A percentile compares a stretch with the other conserved stretches of the same genome.
Evolutionary conservation across 345 rosid species (phyloP).

Genomic region (Linum trigynum): DNA sequence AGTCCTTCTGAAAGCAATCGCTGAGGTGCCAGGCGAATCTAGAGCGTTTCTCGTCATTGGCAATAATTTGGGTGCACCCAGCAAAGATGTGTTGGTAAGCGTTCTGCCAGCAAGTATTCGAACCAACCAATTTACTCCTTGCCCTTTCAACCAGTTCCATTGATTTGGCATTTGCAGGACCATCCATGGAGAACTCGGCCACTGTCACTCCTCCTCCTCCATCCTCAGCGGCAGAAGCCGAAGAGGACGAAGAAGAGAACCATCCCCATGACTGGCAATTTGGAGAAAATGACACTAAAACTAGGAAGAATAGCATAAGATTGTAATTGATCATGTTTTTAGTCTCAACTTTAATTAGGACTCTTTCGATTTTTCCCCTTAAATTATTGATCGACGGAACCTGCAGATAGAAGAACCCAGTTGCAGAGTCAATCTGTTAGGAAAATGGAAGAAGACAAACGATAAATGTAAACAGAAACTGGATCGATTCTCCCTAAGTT

Average conservation of each 20-base stretch:
- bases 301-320: conserved; percentile 15
- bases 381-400: too few relatives aligned
- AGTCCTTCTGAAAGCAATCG: conserved; percentile 66
- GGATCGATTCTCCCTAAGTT: too few relatives aligned
- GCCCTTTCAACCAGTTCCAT: conserved; percentile 46
- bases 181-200: conserved; percentile 26
- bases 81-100: conserved; percentile 52
- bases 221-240: conserved; percentile 23
- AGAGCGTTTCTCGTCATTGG: conserved; percentile 52
- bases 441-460: too few relatives aligned
- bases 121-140: conserved; percentile 29
- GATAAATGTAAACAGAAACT: too few relatives aligned
- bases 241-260: conserved; percentile 13
- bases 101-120: conserved; percentile 61
- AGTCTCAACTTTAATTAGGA: too few relatives aligned
- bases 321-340: not conserved
- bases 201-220: conserved; percentile 10
- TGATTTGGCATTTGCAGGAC: conserved; percentile 23
- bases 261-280: conserved; percentile 42
- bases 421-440: too few relatives aligned
- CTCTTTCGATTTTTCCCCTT: too few relatives aligned
- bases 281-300: conserved; percentile 23
- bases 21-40: conserved; percentile 78
- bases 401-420: too few relatives aligned
- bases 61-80: conserved; percentile 58